Evolutionary conservation across 108 stramenopile species (phyloP), one percentile per base, ranked within the genome.

Genomic region (Parietichytrium sp.): DNA sequence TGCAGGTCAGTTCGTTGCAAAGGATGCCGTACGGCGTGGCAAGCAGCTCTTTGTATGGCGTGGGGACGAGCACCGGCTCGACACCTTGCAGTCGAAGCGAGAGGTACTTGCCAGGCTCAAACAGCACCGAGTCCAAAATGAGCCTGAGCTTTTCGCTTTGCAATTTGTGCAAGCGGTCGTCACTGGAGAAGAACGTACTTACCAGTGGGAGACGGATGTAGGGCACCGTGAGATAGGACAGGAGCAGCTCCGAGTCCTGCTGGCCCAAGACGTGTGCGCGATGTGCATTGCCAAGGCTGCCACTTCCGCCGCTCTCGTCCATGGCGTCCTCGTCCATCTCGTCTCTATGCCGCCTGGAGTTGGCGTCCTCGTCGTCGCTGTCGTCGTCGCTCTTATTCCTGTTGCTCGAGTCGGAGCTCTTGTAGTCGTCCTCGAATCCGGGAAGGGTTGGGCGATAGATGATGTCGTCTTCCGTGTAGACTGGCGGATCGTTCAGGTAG

Each of bases 401-500:
- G 15, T 80, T 80, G 7, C 18, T 15, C 47, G 45, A 48, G 47
- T 49, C 16, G 13, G 49, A 16, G 49, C 13, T n/a, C n/a, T n/a
- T n/a, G n/a, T 49, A 15, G 49, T 10, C 10, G 49, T 78, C 78
- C 48, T 78, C 79, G 45, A 84, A 84, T 4, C 25, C 54, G 20
- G 83, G 83, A n/a, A 84, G 45, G 29, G n/a, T 80, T 25, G 83
- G 83, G 3, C 83, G 51, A 45, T 84, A 84, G 18, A 84, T 80
- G 31, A 84, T 79, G 49, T 84, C 83, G 25, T 84, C 80, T 26
- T 84, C 83, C 1, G 83, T 78, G 53, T 8, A 8, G 13, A 80
- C 51, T 26, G 29, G 16, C 23, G 79, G 83, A 0, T n/a, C 29
- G 2, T 4, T 55, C 55, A 80, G 27, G 48, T 1, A 84, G 48